phyloP scores from a whole-genome alignment of 768 basidiomycete species.

The Leucosporidium scottii region DNA sequence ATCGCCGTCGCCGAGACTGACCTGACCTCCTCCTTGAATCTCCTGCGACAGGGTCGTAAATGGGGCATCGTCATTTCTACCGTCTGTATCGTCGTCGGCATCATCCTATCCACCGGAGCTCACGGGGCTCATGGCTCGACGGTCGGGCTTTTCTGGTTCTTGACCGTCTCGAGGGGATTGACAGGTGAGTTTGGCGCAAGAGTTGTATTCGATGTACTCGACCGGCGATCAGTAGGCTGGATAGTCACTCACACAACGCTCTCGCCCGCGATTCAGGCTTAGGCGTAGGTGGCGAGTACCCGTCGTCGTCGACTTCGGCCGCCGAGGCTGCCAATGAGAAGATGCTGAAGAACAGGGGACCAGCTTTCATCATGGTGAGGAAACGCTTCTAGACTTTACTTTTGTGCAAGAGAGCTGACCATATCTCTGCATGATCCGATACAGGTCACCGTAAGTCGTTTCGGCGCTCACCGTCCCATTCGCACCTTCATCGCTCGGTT shows the following conservation, averaged over 20 bases:
- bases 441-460: conserved; percentile 45
- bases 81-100: conserved; percentile 60
- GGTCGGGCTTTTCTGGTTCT: conserved; percentile 63
- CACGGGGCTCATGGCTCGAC: conserved; percentile 55
- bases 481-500: not conserved
- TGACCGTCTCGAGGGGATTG: conserved; percentile 65
- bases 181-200: conserved; percentile 50
- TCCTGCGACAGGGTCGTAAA: conserved; percentile 59
- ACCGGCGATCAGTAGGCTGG: not conserved
- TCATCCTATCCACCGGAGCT: conserved; percentile 61
- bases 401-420: no score
- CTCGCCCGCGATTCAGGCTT: conserved; percentile 1
- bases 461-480: not conserved
- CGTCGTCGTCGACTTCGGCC: conserved; percentile 62
- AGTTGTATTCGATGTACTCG: not conserved
- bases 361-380: conserved; percentile 62
- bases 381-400: no score
- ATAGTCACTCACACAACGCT: no score
- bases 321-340: conserved; percentile 69
- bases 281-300: conserved; percentile 49
- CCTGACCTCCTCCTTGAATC: no score
- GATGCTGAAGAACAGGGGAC: conserved; percentile 55
- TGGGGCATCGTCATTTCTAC: conserved; percentile 66
- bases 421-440: no score
- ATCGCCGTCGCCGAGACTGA: no score